These are phyloP conservation scores for Linnemannia elongata DNA, from an alignment of 192 early-diverging fungal species.

Conservation along the genomic window DNA sequence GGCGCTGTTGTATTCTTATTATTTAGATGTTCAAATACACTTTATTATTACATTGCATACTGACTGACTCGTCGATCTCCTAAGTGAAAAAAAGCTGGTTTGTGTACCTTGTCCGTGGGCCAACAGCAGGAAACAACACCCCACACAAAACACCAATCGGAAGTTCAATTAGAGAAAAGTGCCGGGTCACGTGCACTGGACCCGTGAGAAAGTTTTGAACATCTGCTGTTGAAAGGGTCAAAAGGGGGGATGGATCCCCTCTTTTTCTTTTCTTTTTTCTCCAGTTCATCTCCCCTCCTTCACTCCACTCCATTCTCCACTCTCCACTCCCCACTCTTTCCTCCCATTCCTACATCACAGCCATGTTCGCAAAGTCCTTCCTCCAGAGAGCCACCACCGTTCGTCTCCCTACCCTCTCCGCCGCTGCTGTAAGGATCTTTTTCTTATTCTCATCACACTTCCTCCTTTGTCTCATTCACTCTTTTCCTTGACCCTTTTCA, in stretches of 20 bases:
- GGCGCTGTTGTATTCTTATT: not conserved
- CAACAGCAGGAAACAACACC: not conserved
- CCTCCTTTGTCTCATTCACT: not conserved
- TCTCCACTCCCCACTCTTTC: constrained; percentile 7
- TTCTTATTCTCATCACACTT: not conserved
- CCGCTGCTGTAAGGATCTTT: constrained; percentile 39
- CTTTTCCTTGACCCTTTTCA: not conserved
- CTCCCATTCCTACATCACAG: not conserved
- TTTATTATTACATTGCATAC: not conserved
- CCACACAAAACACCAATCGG: not conserved
- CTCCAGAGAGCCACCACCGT: constrained; percentile 45
- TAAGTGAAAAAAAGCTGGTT: not conserved
- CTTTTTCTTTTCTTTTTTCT: constrained; percentile 12
- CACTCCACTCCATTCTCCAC: constrained; percentile 1
- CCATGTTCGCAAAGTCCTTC: constrained; percentile 56
- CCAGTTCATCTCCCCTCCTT: constrained; percentile 1
- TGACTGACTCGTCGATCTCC: not conserved
- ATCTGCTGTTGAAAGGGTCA: not conserved
- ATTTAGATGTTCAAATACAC: not conserved
- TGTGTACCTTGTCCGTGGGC: not conserved
- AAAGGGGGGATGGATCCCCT: not conserved
- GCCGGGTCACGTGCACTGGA: not conserved
- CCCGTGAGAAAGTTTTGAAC: constrained; percentile 22
- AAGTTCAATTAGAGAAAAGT: not conserved
- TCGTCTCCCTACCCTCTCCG: constrained; percentile 41